A percentile compares a stretch with the other conserved stretches of the same genome.
Evolutionary conservation across 345 rosid genomes (phyloP).

Genomic region (Populus davidiana): DNA sequence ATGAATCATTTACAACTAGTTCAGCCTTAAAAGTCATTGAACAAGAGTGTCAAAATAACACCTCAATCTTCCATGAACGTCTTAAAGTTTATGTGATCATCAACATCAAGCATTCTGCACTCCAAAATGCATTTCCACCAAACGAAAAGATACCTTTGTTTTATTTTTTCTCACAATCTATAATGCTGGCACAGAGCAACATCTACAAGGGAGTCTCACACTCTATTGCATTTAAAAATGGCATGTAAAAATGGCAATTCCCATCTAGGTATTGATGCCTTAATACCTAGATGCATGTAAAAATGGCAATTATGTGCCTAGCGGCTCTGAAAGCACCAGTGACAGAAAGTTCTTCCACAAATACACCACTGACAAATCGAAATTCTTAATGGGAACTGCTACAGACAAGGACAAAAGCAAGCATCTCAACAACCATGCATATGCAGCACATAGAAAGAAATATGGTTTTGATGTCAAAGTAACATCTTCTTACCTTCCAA

Average conservation of each 20-base stretch:
- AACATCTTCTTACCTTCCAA: constrained; percentile 59
- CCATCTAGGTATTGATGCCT: background rate
- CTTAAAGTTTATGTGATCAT: background rate
- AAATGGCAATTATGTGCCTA: background rate
- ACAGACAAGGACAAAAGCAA: constrained; percentile 1
- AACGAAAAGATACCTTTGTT: background rate
- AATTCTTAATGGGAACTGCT: background rate
- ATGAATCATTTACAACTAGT: background rate
- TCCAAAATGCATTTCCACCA: background rate
- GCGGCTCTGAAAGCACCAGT: background rate
- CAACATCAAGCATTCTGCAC: background rate
- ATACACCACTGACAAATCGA: background rate
- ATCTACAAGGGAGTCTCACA: background rate
- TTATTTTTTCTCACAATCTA: background rate
- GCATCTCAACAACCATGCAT: constrained; percentile 5
- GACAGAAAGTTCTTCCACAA: background rate
- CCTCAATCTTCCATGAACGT: background rate
- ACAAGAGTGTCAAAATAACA: background rate
- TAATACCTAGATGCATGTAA: background rate
- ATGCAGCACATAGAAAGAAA: background rate
- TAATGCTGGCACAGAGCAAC: background rate
- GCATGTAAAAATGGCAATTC: background rate
- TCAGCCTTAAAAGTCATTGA: background rate
- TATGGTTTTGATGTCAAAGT: constrained; percentile 9
- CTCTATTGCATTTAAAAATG: background rate